Percentiles rank a stretch among this genome's conserved stretches.
Conservation (phyloP, 176 grass and related monocot species). For the Oryza glumipatula region DNA sequence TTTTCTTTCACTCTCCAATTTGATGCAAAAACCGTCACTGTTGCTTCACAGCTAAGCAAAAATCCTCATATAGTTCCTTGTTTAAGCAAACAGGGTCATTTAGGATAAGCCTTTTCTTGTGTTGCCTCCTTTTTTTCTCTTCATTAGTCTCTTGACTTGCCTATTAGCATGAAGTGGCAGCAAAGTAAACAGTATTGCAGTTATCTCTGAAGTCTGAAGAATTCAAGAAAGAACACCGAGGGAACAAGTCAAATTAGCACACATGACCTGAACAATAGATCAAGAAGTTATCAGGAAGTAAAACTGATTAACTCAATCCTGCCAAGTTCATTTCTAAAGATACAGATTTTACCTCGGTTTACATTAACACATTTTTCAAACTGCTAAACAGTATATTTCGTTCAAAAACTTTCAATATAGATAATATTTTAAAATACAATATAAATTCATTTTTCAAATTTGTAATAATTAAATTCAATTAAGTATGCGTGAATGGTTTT, state of each 20-base stretch:
- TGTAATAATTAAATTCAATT: too few relatives aligned
- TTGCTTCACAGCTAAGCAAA: slow-evolving; percentile 61
- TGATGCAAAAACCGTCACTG: slow-evolving; percentile 45
- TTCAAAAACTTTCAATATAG: too few relatives aligned
- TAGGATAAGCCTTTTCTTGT: slow-evolving; percentile 28
- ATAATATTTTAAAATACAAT: too few relatives aligned
- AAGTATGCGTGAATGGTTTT: too few relatives aligned
- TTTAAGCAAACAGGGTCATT: slow-evolving; percentile 13
- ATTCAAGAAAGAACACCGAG: too few relatives aligned
- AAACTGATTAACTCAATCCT: not conserved
- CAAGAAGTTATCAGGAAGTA: not conserved
- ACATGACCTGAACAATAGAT: not conserved
- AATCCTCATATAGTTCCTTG: not conserved
- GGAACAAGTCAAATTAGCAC: not conserved
- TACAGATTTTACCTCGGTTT: too few relatives aligned
- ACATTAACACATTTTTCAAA: too few relatives aligned
- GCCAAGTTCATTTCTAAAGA: not conserved
- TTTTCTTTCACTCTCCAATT: not conserved
- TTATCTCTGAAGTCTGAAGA: not conserved
- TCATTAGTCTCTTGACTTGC: not conserved
- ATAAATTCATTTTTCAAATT: too few relatives aligned
- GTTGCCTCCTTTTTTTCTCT: not conserved
- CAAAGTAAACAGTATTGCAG: slow-evolving; percentile 15
- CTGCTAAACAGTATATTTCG: too few relatives aligned
- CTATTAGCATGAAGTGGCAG: not conserved